Base-by-base conservation (phyloP, 2,329 filamentous ascomycete species). In the Ustilaginoidea virens region DNA sequence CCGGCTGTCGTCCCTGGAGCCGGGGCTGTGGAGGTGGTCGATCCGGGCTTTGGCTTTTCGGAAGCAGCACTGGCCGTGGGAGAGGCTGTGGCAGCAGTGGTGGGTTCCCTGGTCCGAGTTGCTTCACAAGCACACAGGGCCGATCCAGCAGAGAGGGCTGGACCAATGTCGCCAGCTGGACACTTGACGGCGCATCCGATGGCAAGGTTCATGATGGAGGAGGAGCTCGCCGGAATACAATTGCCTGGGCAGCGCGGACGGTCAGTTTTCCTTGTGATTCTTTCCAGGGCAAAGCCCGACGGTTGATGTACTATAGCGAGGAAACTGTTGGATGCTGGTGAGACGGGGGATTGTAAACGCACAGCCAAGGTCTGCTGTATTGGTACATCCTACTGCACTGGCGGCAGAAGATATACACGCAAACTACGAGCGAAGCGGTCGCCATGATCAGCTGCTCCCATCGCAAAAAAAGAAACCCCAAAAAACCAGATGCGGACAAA, bases 371-470 rank as follows among this genome's bases (percentile, higher is more conserved):
- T 45, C 43, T 5, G 33, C 34, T 2, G 32, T 19, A 16, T 39
- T 32, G 17, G 40, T 41, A 31, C 43, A 45, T 15, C 43, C 43
- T 13, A 44, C 39, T 13, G 27, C 21, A 2, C 36, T 37, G 5
- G 36, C 41, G 15, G 41, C 43, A 13, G 30, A 34, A 12, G 30
- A 35, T 17, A 44, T 31, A 32, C 43, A 45, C 15, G 36, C 29
- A 11, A 40, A 34, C 42, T 43, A 16, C n/a, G 28, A 17, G n/a
- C n/a, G n/a, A n/a, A n/a, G n/a, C n/a, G n/a, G n/a, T n/a, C n/a
- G n/a, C n/a, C n/a, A n/a, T n/a, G n/a, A n/a, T n/a, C n/a, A n/a
- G n/a, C n/a, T n/a, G n/a, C n/a, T n/a, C n/a, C n/a, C n/a, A n/a
- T n/a, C n/a, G n/a, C n/a, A n/a, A n/a, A n/a, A n/a, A n/a, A n/a